A percentile compares a stretch with the other conserved stretches of the same genome.
Evolutionary conservation across 495 filamentous ascomycete species (phyloP).

Genomic region (Penicillium egyptiacum): DNA sequence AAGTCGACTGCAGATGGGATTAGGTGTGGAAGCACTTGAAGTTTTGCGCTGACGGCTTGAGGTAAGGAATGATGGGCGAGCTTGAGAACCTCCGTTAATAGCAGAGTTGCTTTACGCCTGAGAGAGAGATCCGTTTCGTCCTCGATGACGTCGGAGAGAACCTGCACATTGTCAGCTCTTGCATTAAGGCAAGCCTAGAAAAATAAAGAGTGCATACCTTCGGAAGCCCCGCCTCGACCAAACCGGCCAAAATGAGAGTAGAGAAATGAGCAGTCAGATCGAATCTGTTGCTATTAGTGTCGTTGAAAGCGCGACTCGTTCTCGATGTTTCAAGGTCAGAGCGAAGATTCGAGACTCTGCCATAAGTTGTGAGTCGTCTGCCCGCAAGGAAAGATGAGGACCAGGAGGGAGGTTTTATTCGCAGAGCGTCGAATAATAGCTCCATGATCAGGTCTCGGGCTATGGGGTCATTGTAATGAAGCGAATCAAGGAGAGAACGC

Average conservation of each 20-base stretch:
- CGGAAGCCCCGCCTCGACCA: conserved; percentile 80
- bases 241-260: conserved; percentile 79
- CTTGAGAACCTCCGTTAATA: conserved; percentile 88
- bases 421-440: conserved; percentile 83
- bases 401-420: conserved; percentile 95
- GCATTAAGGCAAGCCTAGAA: background rate
- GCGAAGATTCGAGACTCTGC: conserved; percentile 85
- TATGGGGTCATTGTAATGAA: conserved; percentile 69
- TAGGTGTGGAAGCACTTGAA: conserved; percentile 83
- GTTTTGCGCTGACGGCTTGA: conserved; percentile 67
- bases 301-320: conserved; percentile 43
- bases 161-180: conserved; percentile 38
- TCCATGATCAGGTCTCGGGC: conserved; percentile 73
- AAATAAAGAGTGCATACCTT: conserved; percentile 47
- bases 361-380: conserved; percentile 88
- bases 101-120: conserved; percentile 82
- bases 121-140: conserved; percentile 71
- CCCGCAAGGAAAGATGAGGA: conserved; percentile 93
- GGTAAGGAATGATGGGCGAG: conserved; percentile 84
- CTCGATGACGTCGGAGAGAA: conserved; percentile 63
- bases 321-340: conserved; percentile 53
- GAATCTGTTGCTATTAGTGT: conserved; percentile 67
- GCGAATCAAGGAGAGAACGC: conserved; percentile 73
- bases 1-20: conserved; percentile 73
- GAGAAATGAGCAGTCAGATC: conserved; percentile 93